These are phyloP conservation scores for Escovopsis sp. DNA, from an alignment of 2,329 filamentous ascomycete species.

Conservation along the genomic window DNA sequence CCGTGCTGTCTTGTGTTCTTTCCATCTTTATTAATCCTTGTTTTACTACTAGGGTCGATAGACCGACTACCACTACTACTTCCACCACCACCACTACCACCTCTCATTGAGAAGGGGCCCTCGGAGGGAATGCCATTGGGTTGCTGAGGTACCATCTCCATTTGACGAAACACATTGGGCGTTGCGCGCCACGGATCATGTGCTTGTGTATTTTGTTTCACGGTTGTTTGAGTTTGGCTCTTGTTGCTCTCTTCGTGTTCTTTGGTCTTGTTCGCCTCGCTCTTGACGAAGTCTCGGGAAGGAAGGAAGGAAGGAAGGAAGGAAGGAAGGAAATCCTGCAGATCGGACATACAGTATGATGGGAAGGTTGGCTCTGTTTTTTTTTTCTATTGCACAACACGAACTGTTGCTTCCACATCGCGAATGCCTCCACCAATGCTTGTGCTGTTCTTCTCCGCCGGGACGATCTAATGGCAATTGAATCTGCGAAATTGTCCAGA, in stretches of 20 bases:
- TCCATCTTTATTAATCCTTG: constrained; percentile 12
- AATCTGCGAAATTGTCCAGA: too few species aligned
- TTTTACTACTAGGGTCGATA: background rate
- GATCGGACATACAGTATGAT: constrained; percentile 6
- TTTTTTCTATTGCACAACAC: too few species aligned
- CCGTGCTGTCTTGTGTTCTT: constrained; percentile 6
- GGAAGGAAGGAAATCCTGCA: constrained; percentile 2
- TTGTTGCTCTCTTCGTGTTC: constrained; percentile 3
- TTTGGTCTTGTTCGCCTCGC: too few species aligned
- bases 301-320: too few species aligned
- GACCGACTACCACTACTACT: too few species aligned
- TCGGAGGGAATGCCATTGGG: constrained; percentile 7
- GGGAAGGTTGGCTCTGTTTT: background rate
- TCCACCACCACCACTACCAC: too few species aligned
- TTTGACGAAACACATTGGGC: constrained; percentile 7
- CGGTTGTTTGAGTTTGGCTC: background rate
- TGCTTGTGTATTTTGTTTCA: constrained; percentile 3
- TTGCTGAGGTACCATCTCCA: too few species aligned
- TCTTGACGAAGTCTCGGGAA: too few species aligned
- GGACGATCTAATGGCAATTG: too few species aligned
- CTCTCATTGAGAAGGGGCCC: constrained; percentile 1
- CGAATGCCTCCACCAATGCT: too few species aligned
- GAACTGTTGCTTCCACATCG: too few species aligned
- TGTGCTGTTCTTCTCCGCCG: too few species aligned
- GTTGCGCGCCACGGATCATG: constrained; percentile 6